Conservation (phyloP, 2,329 filamentous ascomycete genomes). For the Cladorrhinum sp. region DNA sequence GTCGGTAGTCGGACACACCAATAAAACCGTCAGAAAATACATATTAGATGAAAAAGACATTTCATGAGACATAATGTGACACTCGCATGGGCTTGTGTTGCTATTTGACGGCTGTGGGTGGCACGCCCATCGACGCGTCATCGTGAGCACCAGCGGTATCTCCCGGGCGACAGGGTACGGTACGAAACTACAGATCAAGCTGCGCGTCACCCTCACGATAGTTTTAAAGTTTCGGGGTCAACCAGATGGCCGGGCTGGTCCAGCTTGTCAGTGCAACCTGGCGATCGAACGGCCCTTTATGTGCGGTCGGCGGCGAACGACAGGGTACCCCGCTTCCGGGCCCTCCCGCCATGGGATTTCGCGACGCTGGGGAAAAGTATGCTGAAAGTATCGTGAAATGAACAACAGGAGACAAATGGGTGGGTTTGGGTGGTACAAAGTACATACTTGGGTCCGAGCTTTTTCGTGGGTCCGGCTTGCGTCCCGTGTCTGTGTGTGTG, state of each 20-base stretch:
- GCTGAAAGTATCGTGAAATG: neutral
- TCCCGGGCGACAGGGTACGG: too few relatives aligned
- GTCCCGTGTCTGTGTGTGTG: neutral
- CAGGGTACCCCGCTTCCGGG: neutral
- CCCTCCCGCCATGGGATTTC: neutral
- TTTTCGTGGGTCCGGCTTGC: constrained; percentile 1
- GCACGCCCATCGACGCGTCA: too few relatives aligned
- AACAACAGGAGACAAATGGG: neutral
- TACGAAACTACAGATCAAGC: neutral
- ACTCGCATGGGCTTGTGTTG: too few relatives aligned
- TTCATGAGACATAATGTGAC: too few relatives aligned
- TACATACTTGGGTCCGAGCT: constrained; percentile 21
- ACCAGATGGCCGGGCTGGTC: neutral
- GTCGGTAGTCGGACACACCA: neutral
- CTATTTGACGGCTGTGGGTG: too few relatives aligned
- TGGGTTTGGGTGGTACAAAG: constrained; percentile 9
- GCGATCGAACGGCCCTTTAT: neutral
- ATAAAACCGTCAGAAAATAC: neutral
- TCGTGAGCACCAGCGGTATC: too few relatives aligned
- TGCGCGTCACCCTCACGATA: neutral
- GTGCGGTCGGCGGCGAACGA: neutral
- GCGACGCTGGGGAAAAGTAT: neutral
- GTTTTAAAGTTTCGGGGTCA: neutral
- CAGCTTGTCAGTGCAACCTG: neutral
- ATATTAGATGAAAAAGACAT: neutral